These are phyloP conservation scores for Aspergillus phoenicis DNA, from an alignment of 2,329 filamentous ascomycete genomes.

Conservation along the genomic window DNA sequence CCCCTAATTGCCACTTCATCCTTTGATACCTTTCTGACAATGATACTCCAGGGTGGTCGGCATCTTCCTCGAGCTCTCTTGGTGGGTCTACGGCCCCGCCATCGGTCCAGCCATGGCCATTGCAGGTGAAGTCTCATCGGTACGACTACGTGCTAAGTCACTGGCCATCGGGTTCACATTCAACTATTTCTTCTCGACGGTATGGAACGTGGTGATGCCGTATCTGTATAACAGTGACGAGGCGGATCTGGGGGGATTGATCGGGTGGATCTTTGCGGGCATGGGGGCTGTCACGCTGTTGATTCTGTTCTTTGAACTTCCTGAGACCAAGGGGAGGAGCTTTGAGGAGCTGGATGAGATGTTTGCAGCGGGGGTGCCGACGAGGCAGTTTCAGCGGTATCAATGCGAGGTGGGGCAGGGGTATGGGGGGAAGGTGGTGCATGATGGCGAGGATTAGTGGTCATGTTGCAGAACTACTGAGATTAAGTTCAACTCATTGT, in stretches of 20 bases:
- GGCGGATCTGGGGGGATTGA: conserved; percentile 10
- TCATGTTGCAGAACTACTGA: too few species aligned
- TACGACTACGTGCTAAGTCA: conserved; percentile 8
- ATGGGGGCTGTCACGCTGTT: not conserved
- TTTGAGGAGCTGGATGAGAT: conserved; percentile 23
- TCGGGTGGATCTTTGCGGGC: conserved; percentile 11
- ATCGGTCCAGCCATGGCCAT: conserved; percentile 9
- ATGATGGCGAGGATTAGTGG: not conserved
- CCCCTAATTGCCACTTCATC: too few species aligned
- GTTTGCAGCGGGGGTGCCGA: conserved; percentile 15
- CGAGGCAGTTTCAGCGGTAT: conserved; percentile 13
- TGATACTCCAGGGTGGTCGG: not conserved
- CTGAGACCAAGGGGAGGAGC: conserved; percentile 12
- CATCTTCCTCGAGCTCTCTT: conserved; percentile 9
- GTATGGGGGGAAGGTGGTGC: not conserved
- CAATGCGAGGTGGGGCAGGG: not conserved
- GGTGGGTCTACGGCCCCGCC: conserved; percentile 9
- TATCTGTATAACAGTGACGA: conserved; percentile 13
- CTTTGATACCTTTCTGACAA: too few species aligned
- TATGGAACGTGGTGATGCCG: conserved; percentile 12
- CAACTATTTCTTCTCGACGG: conserved; percentile 6
- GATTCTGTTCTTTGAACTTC: conserved; percentile 7
- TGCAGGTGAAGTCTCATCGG: conserved; percentile 6
- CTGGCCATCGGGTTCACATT: conserved; percentile 5
- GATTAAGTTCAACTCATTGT: too few species aligned